Base-by-base conservation (phyloP, 78 protist genomes). In the Trichosphaerium sp. region DNA sequence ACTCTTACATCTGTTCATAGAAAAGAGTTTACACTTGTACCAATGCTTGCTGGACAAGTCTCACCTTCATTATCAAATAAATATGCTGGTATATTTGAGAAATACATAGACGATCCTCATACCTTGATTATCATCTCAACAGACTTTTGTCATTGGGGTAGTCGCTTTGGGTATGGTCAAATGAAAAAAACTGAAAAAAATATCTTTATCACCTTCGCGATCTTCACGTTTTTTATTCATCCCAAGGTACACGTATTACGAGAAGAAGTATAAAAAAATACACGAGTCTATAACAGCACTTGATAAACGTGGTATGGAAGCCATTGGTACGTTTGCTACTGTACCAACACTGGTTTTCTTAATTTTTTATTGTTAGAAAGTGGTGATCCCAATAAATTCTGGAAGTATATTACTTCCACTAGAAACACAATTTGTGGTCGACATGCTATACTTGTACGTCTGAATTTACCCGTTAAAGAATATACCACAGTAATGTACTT, bases 111-210 rank as follows among this genome's bases (percentile, higher is more conserved):
- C 11, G 71, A 66, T 59, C 62, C 62, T 10, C 10, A 56, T 32
- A 14, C 62, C 26, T 37, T 23, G 62, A 37, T 66, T 52, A 34
- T 66, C 29, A 66, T 66, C 10, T 52, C 62, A 18, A 66, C 70
- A 57, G 71, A 66, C 11, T 66, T 66, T 48, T 66, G 71, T 57
- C 71, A 66, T 57, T 66, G 71, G 71, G 71, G 71, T 23, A 15
- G 47, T n/a, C 7, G 71, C 29, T 66, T 66, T 40, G n/a, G n/a
- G n/a, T n/a, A n/a, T n/a, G n/a, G n/a, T n/a, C n/a, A n/a, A n/a
- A n/a, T n/a, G n/a, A n/a, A n/a, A n/a, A n/a, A n/a, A n/a, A n/a
- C n/a, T n/a, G n/a, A n/a, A n/a, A n/a, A n/a, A n/a, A n/a, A n/a
- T n/a, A n/a, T n/a, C n/a, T n/a, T n/a, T n/a, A n/a, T n/a, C n/a